Conservation (phyloP, 768 basidiomycete genomes). For the Termitomyces sp. region DNA sequence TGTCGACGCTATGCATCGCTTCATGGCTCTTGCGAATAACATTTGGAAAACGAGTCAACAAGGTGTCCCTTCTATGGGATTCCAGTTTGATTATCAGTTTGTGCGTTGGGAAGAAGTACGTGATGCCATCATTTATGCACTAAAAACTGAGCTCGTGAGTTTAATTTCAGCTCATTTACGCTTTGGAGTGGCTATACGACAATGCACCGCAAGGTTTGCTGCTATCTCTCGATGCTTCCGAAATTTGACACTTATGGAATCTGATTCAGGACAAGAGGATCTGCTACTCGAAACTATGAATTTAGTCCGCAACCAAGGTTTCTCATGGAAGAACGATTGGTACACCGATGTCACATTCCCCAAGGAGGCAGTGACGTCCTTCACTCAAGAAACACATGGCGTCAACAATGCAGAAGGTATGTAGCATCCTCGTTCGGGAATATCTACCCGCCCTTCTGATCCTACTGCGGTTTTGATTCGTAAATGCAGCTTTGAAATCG, state of each 20-base stretch:
- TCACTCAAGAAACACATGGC: slow-evolving; percentile 35
- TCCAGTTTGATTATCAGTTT: slow-evolving; percentile 39
- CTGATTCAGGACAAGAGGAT: slow-evolving; percentile 27
- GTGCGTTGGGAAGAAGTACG: slow-evolving; percentile 40
- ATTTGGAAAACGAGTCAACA: slow-evolving; percentile 33
- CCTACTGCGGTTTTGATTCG: neutral
- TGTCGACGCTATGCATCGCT: slow-evolving; percentile 34
- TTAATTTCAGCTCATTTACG: slow-evolving; percentile 31
- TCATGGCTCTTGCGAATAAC: slow-evolving; percentile 29
- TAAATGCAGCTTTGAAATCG: slow-evolving; percentile 18
- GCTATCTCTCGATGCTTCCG: neutral
- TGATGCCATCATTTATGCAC: neutral
- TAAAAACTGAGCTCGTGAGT: neutral
- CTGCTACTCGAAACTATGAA: slow-evolving; percentile 38
- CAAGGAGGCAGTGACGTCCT: slow-evolving; percentile 23
- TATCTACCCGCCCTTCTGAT: neutral
- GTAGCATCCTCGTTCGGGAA: neutral
- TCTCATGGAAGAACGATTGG: slow-evolving; percentile 40
- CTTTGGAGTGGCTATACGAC: slow-evolving; percentile 38
- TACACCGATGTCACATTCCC: slow-evolving; percentile 35
- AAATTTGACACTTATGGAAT: neutral
- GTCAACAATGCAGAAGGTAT: slow-evolving; percentile 38
- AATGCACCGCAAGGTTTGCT: slow-evolving; percentile 33
- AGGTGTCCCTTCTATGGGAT: slow-evolving; percentile 32
- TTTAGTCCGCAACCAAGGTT: slow-evolving; percentile 33